A percentile compares a stretch with the other conserved stretches of the same genome.
Evolutionary conservation across 805 yeast species (phyloP).

Genomic region (Kuraishia capsulata): DNA sequence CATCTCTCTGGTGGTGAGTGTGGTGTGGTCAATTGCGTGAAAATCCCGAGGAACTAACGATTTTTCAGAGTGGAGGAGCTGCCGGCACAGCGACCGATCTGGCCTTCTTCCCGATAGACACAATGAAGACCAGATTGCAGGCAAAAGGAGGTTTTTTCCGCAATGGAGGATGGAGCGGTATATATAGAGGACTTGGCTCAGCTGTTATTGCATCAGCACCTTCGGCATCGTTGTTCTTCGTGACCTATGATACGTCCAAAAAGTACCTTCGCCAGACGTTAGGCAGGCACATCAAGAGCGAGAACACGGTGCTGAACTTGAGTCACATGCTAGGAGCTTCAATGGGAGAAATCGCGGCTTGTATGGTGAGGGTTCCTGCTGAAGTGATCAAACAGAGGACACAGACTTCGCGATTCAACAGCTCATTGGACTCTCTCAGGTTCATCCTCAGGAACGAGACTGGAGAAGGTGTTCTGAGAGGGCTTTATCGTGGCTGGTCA

Average conservation of each 20-base stretch:
- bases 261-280: conserved; percentile 13
- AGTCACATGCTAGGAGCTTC: conserved; percentile 87
- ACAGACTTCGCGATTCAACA: conserved; percentile 53
- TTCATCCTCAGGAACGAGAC: conserved; percentile 51
- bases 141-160: conserved; percentile 90
- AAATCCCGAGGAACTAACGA: too few relatives aligned
- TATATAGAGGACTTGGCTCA: conserved; percentile 87
- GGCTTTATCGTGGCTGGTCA: conserved; percentile 88
- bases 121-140: conserved; percentile 87
- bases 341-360: conserved; percentile 86
- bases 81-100: conserved; percentile 96
- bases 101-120: conserved; percentile 93
- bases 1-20: conserved; percentile 11
- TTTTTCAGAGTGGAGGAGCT: conserved; percentile 69
- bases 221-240: conserved; percentile 64
- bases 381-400: conserved; percentile 95
- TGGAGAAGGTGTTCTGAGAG: conserved; percentile 72
- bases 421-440: conserved; percentile 61
- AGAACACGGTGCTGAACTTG: conserved; percentile 24
- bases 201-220: conserved; percentile 96
- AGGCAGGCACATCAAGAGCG: conserved; percentile 14
- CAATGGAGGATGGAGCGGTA: conserved; percentile 91
- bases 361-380: conserved; percentile 91
- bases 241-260: conserved; percentile 78
- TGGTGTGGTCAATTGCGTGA: too few relatives aligned